Percentiles rank a stretch among this genome's conserved stretches.
phyloP scores from a whole-genome alignment of 1,139 yeast genomes.

The Zygoascus sp. region DNA sequence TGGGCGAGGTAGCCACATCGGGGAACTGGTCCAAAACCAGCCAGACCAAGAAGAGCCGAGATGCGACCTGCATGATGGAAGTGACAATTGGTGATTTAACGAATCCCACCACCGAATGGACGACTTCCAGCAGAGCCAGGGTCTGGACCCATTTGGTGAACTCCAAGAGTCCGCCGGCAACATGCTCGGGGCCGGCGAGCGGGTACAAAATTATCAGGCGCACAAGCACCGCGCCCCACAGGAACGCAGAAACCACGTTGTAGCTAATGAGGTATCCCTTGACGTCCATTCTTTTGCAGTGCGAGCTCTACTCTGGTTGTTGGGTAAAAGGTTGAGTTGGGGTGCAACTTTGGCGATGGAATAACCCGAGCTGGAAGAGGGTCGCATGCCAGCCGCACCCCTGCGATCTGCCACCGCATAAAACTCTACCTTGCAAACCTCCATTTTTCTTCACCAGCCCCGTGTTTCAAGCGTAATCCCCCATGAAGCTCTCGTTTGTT shows the following conservation, averaged over 20 bases:
- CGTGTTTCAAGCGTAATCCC: no score
- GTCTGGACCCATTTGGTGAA: constrained; percentile 70
- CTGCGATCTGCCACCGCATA: no score
- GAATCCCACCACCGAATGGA: constrained; percentile 66
- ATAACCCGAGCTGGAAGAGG: neutral
- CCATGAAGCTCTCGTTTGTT: constrained; percentile 2
- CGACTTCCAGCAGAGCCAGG: constrained; percentile 76
- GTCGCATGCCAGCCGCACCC: no score
- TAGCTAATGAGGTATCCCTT: constrained; percentile 42
- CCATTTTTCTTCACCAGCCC: neutral
- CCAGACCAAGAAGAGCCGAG: constrained; percentile 76
- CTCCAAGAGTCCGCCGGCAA: constrained; percentile 54
- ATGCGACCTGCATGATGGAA: constrained; percentile 79
- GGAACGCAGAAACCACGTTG: constrained; percentile 59
- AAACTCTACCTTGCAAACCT: neutral
- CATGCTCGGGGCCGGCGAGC: constrained; percentile 44
- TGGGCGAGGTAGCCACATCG: constrained; percentile 50
- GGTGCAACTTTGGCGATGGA: neutral
- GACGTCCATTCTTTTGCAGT: constrained; percentile 12
- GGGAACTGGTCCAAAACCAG: constrained; percentile 79
- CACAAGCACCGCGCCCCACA: constrained; percentile 60
- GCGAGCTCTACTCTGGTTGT: neutral
- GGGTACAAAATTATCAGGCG: constrained; percentile 36
- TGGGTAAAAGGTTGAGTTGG: neutral
- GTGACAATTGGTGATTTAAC: constrained; percentile 84